A percentile compares a stretch with the other conserved stretches of the same genome.
These are phyloP conservation scores for Stylonectria norvegica DNA, from an alignment of 2,329 filamentous ascomycete species.

Conservation along the genomic window DNA sequence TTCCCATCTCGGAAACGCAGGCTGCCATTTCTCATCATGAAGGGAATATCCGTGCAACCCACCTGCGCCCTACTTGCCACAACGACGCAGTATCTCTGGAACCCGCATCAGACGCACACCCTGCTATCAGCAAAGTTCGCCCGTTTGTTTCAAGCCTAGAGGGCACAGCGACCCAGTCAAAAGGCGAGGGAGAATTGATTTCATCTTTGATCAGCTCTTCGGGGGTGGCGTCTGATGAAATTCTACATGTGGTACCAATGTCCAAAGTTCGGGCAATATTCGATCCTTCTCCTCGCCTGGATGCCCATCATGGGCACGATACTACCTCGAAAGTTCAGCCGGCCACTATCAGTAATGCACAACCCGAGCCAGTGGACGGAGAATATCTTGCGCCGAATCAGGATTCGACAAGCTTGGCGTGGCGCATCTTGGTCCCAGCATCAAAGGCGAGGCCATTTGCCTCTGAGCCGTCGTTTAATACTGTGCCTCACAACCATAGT, in stretches of 20 bases:
- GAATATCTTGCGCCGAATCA: not conserved
- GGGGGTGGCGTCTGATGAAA: not conserved
- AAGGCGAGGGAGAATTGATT: not conserved
- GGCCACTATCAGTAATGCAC: not conserved
- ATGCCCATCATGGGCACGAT: not conserved
- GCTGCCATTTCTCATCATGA: slow-evolving; percentile 12
- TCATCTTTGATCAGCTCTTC: not conserved
- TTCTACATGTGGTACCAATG: not conserved
- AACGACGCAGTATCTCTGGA: not conserved
- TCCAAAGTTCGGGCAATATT: not conserved
- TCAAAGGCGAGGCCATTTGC: not conserved
- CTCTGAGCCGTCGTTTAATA: not conserved
- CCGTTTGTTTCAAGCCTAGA: slow-evolving; percentile 12
- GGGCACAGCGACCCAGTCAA: not conserved
- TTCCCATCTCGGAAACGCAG: slow-evolving; percentile 6
- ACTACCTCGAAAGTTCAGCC: not conserved
- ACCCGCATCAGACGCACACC: not conserved
- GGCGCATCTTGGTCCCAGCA: not conserved
- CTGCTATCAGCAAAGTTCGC: slow-evolving; percentile 14
- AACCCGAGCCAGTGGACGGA: not conserved
- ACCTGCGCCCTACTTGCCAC: slow-evolving; percentile 24
- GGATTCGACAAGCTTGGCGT: not conserved
- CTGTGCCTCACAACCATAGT: not conserved
- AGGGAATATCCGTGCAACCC: slow-evolving; percentile 23
- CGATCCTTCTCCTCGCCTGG: not conserved